These are phyloP conservation scores for Hippophae tibetana DNA, from an alignment of 306 rosid genomes.

Conservation along the genomic window DNA sequence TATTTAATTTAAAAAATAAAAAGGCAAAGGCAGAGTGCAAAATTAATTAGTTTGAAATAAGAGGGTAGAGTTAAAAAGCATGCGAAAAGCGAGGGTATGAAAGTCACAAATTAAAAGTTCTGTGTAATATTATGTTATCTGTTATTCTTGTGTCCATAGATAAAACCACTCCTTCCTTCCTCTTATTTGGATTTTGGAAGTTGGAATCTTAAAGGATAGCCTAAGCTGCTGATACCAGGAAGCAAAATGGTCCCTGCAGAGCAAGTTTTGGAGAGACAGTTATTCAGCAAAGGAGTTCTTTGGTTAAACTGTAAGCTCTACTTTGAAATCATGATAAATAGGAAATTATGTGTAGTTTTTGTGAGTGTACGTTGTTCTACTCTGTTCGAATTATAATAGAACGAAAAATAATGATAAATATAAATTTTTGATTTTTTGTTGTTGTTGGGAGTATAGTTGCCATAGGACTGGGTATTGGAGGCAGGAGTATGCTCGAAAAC, in stretches of 20 bases:
- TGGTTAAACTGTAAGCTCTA: slow-evolving; percentile 19
- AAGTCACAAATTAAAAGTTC: neutral
- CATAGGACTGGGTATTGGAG: too few relatives aligned
- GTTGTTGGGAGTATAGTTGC: too few relatives aligned
- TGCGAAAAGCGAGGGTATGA: slow-evolving; percentile 11
- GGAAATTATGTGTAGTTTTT: too few relatives aligned
- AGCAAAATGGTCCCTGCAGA: slow-evolving; percentile 16
- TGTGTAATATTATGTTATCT: neutral
- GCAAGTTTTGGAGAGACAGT: slow-evolving; percentile 23
- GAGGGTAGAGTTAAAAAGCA: slow-evolving; percentile 26
- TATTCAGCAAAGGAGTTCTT: slow-evolving; percentile 25
- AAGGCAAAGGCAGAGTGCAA: too few relatives aligned
- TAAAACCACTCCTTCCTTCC: too few relatives aligned
- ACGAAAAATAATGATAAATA: too few relatives aligned
- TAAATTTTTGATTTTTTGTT: too few relatives aligned
- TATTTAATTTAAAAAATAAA: too few relatives aligned
- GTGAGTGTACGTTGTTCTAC: neutral
- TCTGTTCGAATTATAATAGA: neutral
- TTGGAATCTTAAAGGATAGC: neutral
- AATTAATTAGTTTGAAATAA: too few relatives aligned
- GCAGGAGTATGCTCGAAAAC: too few relatives aligned
- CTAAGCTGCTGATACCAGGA: slow-evolving; percentile 1
- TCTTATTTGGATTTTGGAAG: neutral
- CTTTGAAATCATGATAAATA: too few relatives aligned
- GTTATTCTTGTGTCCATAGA: neutral